Conservation (phyloP, 768 basidiomycete species). For the Serendipita sp. region DNA sequence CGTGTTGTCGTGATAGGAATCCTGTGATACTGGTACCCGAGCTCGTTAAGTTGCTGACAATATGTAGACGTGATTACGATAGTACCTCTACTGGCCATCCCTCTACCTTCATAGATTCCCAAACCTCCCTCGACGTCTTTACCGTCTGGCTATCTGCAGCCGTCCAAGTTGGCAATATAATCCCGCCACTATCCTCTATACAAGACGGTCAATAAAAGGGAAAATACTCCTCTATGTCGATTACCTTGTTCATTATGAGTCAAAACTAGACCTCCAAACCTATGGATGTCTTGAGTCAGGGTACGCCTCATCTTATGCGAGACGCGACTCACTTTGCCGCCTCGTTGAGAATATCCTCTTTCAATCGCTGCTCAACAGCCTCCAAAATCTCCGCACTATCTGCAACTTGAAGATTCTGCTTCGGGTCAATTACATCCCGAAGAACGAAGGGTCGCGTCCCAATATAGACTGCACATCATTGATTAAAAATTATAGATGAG, state of each 20-base stretch:
- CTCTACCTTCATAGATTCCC: constrained; percentile 54
- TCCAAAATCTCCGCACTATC: constrained; percentile 93
- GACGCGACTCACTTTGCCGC: constrained; percentile 36
- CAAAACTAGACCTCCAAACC: constrained; percentile 77
- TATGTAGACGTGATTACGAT: neutral
- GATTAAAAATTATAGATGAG: neutral
- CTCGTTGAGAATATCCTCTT: constrained; percentile 82
- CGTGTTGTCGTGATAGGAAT: constrained; percentile 92
- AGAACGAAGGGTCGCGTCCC: constrained; percentile 65
- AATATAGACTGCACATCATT: constrained; percentile 13
- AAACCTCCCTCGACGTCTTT: constrained; percentile 76
- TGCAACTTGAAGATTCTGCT: constrained; percentile 60
- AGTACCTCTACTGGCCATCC: constrained; percentile 86
- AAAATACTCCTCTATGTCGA: constrained; percentile 11
- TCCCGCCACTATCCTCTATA: constrained; percentile 50
- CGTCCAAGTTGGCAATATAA: constrained; percentile 87
- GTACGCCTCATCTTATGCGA: neutral
- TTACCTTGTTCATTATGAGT: constrained; percentile 85
- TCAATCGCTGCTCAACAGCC: constrained; percentile 76
- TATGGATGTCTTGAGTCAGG: constrained; percentile 16
- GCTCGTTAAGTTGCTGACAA: neutral
- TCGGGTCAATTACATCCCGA: constrained; percentile 70
- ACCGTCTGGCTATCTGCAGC: constrained; percentile 69
- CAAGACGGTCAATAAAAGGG: constrained; percentile 18
- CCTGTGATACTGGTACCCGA: constrained; percentile 16